Evolutionary conservation across 176 grass and related monocot genomes (phyloP), one percentile per base, ranked within the genome.

Genomic region (Triticum turgidum): DNA sequence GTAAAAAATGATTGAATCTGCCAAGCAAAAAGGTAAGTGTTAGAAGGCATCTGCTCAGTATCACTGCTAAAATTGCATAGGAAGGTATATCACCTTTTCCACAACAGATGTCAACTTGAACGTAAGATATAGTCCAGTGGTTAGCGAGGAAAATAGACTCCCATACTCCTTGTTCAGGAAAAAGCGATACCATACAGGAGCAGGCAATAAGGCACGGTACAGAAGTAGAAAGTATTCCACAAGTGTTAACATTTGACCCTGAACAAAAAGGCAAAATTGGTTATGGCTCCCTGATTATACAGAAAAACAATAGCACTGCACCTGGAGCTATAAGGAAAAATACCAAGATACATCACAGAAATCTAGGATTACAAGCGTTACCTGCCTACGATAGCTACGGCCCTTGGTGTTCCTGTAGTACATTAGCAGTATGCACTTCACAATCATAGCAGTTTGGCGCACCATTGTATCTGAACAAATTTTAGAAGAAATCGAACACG

Each of bases 91-190:
- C 63, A 99, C 97, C 90, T 99, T 99, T 84, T 99, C 97, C 74
- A 99, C 91, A 75, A 99, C 97, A 87, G 97, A 99, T 86, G 97
- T 94, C 80, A 99, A 82, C 85, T 99, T 99, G 90, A 99, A 99
- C 89, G 97, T 99, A 87, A 99, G 97, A 86, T 99, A 99, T 24
- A 99, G 73, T 38, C 97, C 97, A 6, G 97, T 99, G 65, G 94
- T 99, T 78, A 99, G 87, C 80, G 97, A 99, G 30, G 97, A 99
- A 88, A 99, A 96, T 27, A 99, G 89, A 87, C 97, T 99, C 30
- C 97, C 97, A 79, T 99, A 99, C 87, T 99, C 97, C 89, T 99
- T 99, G 89, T 99, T 99, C 45, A 99, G 74, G 73, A 99, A 99
- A 87, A 99, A 99, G 4, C 97, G 94, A 76, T 99, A 99, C 97